These are phyloP conservation scores for Fusarium mangiferae DNA, from an alignment of 2,329 filamentous ascomycete genomes.

Conservation along the genomic window DNA sequence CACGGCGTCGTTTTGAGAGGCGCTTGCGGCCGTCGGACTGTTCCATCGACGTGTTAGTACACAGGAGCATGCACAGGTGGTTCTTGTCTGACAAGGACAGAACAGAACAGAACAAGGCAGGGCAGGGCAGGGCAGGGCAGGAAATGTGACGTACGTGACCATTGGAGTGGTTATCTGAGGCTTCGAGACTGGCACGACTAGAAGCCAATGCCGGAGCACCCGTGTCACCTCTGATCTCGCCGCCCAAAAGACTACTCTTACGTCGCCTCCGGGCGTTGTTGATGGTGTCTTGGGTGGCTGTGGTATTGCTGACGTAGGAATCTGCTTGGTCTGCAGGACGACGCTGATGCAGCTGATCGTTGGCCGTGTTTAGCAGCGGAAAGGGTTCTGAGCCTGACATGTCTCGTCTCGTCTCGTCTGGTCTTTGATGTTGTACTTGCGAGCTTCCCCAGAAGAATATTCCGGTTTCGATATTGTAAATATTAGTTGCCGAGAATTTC, in stretches of 20 bases:
- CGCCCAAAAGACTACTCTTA: constrained; percentile 66
- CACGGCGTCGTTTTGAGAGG: constrained; percentile 65
- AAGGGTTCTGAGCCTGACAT: constrained; percentile 66
- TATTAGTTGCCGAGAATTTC: neutral
- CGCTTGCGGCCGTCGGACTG: constrained; percentile 52
- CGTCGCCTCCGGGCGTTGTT: constrained; percentile 59
- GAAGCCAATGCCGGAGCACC: constrained; percentile 65
- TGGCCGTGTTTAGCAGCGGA: constrained; percentile 62
- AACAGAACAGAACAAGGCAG: neutral
- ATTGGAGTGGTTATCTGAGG: constrained; percentile 31
- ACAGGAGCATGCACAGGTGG: neutral
- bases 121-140: neutral
- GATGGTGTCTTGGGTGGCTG: constrained; percentile 45
- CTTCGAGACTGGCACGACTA: constrained; percentile 58
- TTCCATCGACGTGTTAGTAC: constrained; percentile 16
- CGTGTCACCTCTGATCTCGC: constrained; percentile 65
- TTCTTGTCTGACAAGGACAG: neutral
- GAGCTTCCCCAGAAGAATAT: neutral
- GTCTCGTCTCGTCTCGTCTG: constrained; percentile 30
- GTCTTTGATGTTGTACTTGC: neutral
- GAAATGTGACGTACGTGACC: constrained; percentile 22
- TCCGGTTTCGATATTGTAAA: neutral
- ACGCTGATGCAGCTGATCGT: constrained; percentile 58
- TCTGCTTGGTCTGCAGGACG: constrained; percentile 47
- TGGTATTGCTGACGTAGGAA: constrained; percentile 30